Evolutionary conservation across 1,139 yeast species (phyloP), one percentile per base, ranked within the genome.

Genomic region (Sugiyamaella japonica): DNA sequence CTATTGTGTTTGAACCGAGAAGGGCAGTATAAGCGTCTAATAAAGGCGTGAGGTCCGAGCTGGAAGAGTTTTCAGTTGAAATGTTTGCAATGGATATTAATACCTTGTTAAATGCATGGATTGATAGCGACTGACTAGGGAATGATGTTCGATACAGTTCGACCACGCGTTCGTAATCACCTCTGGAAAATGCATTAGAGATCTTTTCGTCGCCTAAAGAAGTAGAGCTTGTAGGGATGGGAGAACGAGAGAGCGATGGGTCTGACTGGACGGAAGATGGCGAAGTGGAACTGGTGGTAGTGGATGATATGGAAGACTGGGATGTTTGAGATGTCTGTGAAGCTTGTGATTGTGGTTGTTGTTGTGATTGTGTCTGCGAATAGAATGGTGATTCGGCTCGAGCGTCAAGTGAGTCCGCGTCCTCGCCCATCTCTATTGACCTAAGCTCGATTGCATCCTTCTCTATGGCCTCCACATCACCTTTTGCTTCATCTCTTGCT

Each of bases 11-110:
- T 16, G 60, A 54, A 15, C 57, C 34, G 12, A 72, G 60, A 66
- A 72, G 63, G 23, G 61, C 61, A 42, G 66, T 61, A 56, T 71
- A 73, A 7, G 64, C 65, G 47, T 70, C 70, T 7, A 72, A 53
- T 37, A 63, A 49, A 10, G 62, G 61, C 10, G 59, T 46, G 17
- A 61, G 29, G 34, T 64, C 62, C 29, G 56, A 51, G 7, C 40
- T 36, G 20, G 29, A 23, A 7, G 39, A 25, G 29, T 38, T 40
- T 29, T 48, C 51, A 8, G 13, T 41, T 8, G 34, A 48, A 29
- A 48, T 37, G 31, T 48, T 39, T 9, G 51, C 44, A 20, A 48
- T 48, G 12, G 51, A 39, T 12, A 31, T 29, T 13, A 48, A 9
- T 6, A 48, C 45, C 25, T 48, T 48, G 37, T 48, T 48, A 34